Evolutionary conservation across 441 rosid species (phyloP), one percentile per base, ranked within the genome.

Genomic region (Melianthus villosus): DNA sequence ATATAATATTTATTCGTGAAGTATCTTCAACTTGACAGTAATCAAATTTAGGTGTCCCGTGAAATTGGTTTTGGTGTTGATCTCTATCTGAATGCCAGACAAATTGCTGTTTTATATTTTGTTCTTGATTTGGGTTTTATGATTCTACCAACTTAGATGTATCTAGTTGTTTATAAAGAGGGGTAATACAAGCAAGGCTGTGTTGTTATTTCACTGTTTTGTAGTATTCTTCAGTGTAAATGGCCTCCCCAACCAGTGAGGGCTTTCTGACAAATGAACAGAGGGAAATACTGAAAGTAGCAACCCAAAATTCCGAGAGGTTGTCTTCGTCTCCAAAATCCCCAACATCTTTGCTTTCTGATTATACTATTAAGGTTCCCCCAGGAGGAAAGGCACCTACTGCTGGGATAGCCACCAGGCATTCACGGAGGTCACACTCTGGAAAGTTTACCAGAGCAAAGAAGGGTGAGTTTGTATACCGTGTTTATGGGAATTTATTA

Each of bases 181-280:
- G 7, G 25, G 14, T 25, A 15, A 19, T 9, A 0, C 3, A 41
- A n/a, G 23, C 11, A 15, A 7, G 12, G 11, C 14, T 11, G 25
- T 28, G 0, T 17, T 29, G 40, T 48, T 22, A 40, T 9, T 26
- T 41, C 38, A 37, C 23, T 40, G 17, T n/a, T 22, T 23, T 46
- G 26, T 38, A 39, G 39, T 25, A 34, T 48, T 49, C 34, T 44
- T 16, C 2, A 35, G 34, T 28, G n/a, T 40, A 40, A 60, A 87
- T 80, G 83, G 82, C 93, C 15, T 73, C 89, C 0, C n/a, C n/a
- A n/a, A n/a, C n/a, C n/a, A 54, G 60, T 19, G 87, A 74, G 54
- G 93, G 82, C 27, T 81, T 87, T 57, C 55, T 87, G 46, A 87
- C 97, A 7, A 74, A 74, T 15, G 75, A 68, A 54, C 97, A 87